These are phyloP conservation scores for Anthracocystis setariae DNA, from an alignment of 1,284 basidiomycete genomes.

Conservation along the genomic window DNA sequence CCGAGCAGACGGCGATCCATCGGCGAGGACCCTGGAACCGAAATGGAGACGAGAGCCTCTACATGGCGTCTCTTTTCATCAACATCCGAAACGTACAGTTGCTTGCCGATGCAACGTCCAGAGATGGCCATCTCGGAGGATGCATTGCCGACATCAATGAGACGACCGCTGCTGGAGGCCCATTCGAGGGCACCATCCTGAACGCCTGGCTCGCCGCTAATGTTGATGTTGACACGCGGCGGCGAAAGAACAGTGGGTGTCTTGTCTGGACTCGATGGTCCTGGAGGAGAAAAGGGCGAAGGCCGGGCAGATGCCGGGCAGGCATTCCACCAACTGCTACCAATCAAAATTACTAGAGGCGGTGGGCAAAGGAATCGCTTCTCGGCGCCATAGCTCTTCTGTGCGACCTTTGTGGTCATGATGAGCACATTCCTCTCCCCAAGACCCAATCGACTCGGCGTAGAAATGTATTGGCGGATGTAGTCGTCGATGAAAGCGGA, in stretches of 20 bases:
- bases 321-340: slow-evolving; percentile 86
- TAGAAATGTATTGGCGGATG: slow-evolving; percentile 75
- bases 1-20: slow-evolving; percentile 75
- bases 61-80: slow-evolving; percentile 62
- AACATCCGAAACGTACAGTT: slow-evolving; percentile 87
- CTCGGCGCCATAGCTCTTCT: slow-evolving; percentile 95
- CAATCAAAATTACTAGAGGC: slow-evolving; percentile 92
- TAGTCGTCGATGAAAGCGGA: slow-evolving; percentile 55
- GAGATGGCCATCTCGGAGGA: slow-evolving; percentile 61
- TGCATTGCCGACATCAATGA: slow-evolving; percentile 79
- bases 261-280: slow-evolving; percentile 20
- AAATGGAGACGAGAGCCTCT: slow-evolving; percentile 72
- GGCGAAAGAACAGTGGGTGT: slow-evolving; percentile 75
- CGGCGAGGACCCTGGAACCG: slow-evolving; percentile 75
- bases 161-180: slow-evolving; percentile 81
- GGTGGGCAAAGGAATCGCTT: slow-evolving; percentile 97
- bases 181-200: slow-evolving; percentile 85
- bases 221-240: slow-evolving; percentile 85
- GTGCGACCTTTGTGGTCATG: slow-evolving; percentile 94
- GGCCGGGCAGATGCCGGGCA: slow-evolving; percentile 63
- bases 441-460: slow-evolving; percentile 84
- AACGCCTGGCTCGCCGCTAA: slow-evolving; percentile 86
- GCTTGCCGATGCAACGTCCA: slow-evolving; percentile 87
- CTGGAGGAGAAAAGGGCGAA: slow-evolving; percentile 58
- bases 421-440: slow-evolving; percentile 93